Evolutionary conservation across 2,329 filamentous ascomycete species (phyloP).

Genomic region (Exophiala dermatitidis): DNA sequence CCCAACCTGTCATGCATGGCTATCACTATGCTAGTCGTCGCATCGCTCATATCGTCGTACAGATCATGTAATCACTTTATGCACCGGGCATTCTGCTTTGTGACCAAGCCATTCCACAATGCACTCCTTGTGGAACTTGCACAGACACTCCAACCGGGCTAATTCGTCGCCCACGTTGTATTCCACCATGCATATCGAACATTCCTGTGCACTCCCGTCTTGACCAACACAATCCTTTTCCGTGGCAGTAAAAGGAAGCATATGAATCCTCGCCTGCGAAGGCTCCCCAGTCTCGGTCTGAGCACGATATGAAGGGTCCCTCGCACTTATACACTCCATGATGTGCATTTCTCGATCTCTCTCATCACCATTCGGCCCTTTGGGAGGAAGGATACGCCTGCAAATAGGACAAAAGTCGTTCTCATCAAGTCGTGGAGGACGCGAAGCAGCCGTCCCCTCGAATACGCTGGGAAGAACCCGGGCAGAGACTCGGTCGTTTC

Average conservation of each 20-base stretch:
- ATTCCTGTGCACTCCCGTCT: slow-evolving; percentile 50
- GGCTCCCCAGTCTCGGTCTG: slow-evolving; percentile 21
- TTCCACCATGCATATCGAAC: slow-evolving; percentile 59
- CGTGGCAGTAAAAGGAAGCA: slow-evolving; percentile 48
- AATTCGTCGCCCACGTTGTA: slow-evolving; percentile 54
- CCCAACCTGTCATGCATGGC: too few relatives aligned
- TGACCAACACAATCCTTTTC: slow-evolving; percentile 56
- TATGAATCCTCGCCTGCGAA: slow-evolving; percentile 30
- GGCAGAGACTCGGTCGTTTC: slow-evolving; percentile 9
- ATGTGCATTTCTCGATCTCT: slow-evolving; percentile 41
- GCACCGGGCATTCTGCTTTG: slow-evolving; percentile 55
- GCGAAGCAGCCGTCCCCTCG: slow-evolving; percentile 12
- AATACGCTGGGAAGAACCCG: slow-evolving; percentile 12
- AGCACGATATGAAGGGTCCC: slow-evolving; percentile 17
- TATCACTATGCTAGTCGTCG: background rate
- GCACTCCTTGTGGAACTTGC: slow-evolving; percentile 57
- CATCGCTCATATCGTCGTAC: slow-evolving; percentile 6
- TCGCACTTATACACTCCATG: slow-evolving; percentile 34
- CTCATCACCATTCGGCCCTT: slow-evolving; percentile 35
- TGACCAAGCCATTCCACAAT: slow-evolving; percentile 56
- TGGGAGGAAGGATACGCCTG: slow-evolving; percentile 34
- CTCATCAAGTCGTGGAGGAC: slow-evolving; percentile 32
- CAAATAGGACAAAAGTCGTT: slow-evolving; percentile 44
- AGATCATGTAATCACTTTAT: slow-evolving; percentile 38
- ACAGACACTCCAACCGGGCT: slow-evolving; percentile 55